phyloP scores from a whole-genome alignment of 2,329 filamentous ascomycete genomes.

The Fusarium veterinarium region DNA sequence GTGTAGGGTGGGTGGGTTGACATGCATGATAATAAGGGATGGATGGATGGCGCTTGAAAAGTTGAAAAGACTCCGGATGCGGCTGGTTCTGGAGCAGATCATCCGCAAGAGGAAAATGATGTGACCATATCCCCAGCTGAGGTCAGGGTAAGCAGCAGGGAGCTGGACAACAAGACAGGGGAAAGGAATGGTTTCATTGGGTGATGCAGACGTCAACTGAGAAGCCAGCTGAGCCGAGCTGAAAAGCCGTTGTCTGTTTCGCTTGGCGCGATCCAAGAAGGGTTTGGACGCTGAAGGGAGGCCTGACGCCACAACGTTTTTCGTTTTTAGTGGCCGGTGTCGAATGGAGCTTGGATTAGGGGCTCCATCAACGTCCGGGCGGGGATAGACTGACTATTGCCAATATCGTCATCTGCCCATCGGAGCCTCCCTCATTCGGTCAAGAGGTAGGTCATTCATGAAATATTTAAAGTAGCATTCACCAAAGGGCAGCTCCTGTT shows the following conservation, averaged over 20 bases:
- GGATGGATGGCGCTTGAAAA: neutral
- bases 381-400: constrained; percentile 41
- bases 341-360: constrained; percentile 25
- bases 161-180: constrained; percentile 26
- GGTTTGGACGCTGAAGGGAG: constrained; percentile 33
- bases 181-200: constrained; percentile 27
- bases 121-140: constrained; percentile 32
- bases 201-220: constrained; percentile 19
- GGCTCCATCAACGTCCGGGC: constrained; percentile 40
- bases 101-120: constrained; percentile 28
- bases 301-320: constrained; percentile 45
- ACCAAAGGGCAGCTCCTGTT: neutral
- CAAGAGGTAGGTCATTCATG: neutral
- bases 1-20: neutral
- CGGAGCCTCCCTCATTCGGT: constrained; percentile 23
- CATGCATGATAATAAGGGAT: neutral
- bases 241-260: constrained; percentile 44
- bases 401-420: constrained; percentile 37
- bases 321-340: constrained; percentile 43
- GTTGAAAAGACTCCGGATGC: constrained; percentile 4
- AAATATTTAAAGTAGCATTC: neutral
- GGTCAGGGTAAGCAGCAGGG: constrained; percentile 29
- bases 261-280: constrained; percentile 35
- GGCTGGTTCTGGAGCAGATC: constrained; percentile 5
- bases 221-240: constrained; percentile 44